Evolutionary conservation across 1,284 basidiomycete genomes (phyloP).

Genomic region (Meira miltonrushii): DNA sequence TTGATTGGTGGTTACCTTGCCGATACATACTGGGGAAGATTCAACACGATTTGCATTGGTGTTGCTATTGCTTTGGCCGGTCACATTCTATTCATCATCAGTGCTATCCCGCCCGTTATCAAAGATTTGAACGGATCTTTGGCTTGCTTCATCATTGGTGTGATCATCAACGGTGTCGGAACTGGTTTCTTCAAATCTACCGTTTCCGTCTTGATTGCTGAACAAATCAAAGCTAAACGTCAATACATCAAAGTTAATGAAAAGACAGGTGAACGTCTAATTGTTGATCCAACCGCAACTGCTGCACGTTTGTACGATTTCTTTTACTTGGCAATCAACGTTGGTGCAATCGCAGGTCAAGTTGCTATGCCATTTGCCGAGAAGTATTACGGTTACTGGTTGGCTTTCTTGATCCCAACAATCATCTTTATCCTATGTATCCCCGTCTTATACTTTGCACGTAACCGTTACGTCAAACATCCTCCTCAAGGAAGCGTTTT

Average conservation of each 20-base stretch:
- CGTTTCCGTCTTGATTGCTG: slow-evolving; percentile 53
- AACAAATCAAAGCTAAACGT: slow-evolving; percentile 53
- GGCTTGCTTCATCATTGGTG: slow-evolving; percentile 59
- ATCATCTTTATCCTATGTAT: slow-evolving; percentile 58
- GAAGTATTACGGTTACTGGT: slow-evolving; percentile 55
- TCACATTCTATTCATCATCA: slow-evolving; percentile 69
- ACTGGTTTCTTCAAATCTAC: slow-evolving; percentile 72
- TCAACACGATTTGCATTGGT: slow-evolving; percentile 55
- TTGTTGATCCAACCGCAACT: slow-evolving; percentile 73
- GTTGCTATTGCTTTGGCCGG: slow-evolving; percentile 54
- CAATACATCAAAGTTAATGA: slow-evolving; percentile 29
- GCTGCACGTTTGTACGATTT: slow-evolving; percentile 49
- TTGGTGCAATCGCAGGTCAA: slow-evolving; percentile 50
- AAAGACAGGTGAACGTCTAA: slow-evolving; percentile 67
- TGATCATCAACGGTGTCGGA: slow-evolving; percentile 54
- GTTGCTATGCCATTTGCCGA: slow-evolving; percentile 54
- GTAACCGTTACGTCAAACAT: slow-evolving; percentile 63
- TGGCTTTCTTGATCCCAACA: slow-evolving; percentile 55
- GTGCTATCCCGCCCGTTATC: slow-evolving; percentile 68
- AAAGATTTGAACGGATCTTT: slow-evolving; percentile 58
- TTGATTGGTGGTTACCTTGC: slow-evolving; percentile 53
- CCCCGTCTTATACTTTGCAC: slow-evolving; percentile 64
- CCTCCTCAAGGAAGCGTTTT: slow-evolving; percentile 77
- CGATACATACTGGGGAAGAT: slow-evolving; percentile 55
- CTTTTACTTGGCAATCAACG: slow-evolving; percentile 52